These are phyloP conservation scores for Verticillium klebahnii DNA, from an alignment of 2,329 filamentous ascomycete genomes.

Conservation along the genomic window DNA sequence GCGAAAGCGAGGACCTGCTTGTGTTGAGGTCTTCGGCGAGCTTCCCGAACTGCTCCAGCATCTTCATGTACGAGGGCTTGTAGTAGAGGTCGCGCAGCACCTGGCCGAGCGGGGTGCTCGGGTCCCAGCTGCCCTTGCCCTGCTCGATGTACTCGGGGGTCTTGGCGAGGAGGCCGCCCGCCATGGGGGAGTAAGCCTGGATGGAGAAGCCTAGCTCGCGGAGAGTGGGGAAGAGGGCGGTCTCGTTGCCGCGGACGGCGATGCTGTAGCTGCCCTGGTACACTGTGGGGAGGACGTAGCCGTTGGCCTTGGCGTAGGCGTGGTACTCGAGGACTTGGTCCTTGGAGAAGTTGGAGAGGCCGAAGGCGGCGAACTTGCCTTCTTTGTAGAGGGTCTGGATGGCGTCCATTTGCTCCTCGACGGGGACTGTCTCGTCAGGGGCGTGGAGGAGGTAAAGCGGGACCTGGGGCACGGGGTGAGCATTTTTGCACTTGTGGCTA, in stretches of 20 bases:
- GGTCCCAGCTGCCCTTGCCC: constrained; percentile 44
- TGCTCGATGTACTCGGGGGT: constrained; percentile 19
- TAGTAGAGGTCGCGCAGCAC: constrained; percentile 11
- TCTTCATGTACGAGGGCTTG: constrained; percentile 42
- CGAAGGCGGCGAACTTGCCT: constrained; percentile 34
- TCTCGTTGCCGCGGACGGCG: constrained; percentile 30
- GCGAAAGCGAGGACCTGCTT: constrained; percentile 51
- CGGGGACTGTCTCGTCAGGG: constrained; percentile 44
- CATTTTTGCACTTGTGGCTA: too few species aligned
- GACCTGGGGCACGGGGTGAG: neutral
- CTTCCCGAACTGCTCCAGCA: constrained; percentile 35
- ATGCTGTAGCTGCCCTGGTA: constrained; percentile 41
- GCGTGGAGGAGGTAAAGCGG: constrained; percentile 59
- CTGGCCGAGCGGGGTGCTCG: constrained; percentile 47
- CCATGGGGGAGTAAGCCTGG: constrained; percentile 46
- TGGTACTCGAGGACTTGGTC: constrained; percentile 31
- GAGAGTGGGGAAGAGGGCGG: constrained; percentile 35
- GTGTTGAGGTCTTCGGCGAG: constrained; percentile 46
- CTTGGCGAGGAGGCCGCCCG: constrained; percentile 56
- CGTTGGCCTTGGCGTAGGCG: constrained; percentile 27
- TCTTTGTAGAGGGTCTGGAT: constrained; percentile 57
- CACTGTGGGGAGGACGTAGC: constrained; percentile 34
- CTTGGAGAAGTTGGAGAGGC: constrained; percentile 38
- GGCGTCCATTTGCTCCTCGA: constrained; percentile 56
- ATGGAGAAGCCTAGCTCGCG: constrained; percentile 37